Percentiles rank a stretch among this genome's conserved stretches.
phyloP scores from a whole-genome alignment of 352 stramenopile genomes.

The Globisporangium yorkense region DNA sequence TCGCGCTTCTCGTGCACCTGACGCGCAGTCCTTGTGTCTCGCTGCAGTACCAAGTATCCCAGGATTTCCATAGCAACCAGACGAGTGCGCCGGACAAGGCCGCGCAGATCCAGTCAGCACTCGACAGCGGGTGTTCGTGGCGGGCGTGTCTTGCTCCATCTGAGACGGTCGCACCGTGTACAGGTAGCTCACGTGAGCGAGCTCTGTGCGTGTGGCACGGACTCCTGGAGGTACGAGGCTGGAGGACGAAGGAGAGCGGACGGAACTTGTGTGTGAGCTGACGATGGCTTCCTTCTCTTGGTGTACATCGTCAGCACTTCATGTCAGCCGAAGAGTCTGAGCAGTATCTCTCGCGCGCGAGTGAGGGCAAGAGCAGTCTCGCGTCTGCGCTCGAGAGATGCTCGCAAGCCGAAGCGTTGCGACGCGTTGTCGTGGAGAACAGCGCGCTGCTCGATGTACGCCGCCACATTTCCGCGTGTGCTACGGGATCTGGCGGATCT shows the following conservation, averaged over 20 bases:
- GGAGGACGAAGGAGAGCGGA: background rate
- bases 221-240: constrained; percentile 17
- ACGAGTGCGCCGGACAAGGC: background rate
- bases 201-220: constrained; percentile 29
- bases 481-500: no score
- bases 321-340: constrained; percentile 18
- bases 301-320: constrained; percentile 12
- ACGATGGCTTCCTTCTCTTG: background rate
- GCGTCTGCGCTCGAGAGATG: constrained; percentile 4
- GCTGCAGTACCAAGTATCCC: constrained; percentile 13
- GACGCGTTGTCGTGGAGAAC: constrained; percentile 17
- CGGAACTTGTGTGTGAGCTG: constrained; percentile 1
- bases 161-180: background rate
- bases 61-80: background rate
- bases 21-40: background rate
- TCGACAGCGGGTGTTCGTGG: constrained; percentile 23
- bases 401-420: constrained; percentile 15
- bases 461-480: background rate
- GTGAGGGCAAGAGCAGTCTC: constrained; percentile 8
- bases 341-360: constrained; percentile 22
- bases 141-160: constrained; percentile 23
- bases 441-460: constrained; percentile 33
- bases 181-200: background rate
- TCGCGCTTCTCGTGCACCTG: background rate
- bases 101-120: constrained; percentile 11